These are phyloP conservation scores for Rhinocladiella mackenziei DNA, from an alignment of 2,329 filamentous ascomycete genomes.

Conservation along the genomic window DNA sequence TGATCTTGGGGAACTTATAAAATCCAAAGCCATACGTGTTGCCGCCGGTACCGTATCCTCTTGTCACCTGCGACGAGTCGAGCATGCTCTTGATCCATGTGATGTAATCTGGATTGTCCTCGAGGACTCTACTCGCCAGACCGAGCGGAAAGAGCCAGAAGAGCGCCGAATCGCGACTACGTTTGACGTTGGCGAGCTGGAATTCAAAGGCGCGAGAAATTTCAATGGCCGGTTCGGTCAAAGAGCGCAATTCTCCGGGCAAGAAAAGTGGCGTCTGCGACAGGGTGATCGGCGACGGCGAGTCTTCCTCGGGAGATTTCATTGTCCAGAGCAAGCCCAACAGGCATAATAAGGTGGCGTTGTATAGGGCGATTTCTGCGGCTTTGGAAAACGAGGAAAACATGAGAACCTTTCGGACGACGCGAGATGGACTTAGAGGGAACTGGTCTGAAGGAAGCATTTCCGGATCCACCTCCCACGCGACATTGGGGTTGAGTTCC, in stretches of 20 bases:
- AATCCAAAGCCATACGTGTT: conserved; percentile 19
- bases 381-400: conserved; percentile 34
- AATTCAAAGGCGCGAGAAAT: conserved; percentile 23
- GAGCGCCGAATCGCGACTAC: conserved; percentile 11
- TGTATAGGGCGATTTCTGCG: conserved; percentile 22
- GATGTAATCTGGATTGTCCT: conserved; percentile 14
- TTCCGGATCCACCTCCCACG: conserved; percentile 18
- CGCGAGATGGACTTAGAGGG: conserved; percentile 83
- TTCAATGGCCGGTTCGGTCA: conserved; percentile 17
- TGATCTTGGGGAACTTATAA: conserved; percentile 15
- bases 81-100: conserved; percentile 20
- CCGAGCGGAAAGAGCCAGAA: conserved; percentile 23
- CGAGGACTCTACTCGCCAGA: conserved; percentile 15
- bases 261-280: conserved; percentile 11
- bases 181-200: conserved; percentile 12
- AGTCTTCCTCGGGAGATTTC: conserved; percentile 3
- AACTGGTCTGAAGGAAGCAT: conserved; percentile 46
- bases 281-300: conserved; percentile 3
- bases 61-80: conserved; percentile 16
- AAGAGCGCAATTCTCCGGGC: conserved; percentile 14
- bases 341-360: conserved; percentile 19
- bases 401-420: conserved; percentile 62
- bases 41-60: conserved; percentile 14
- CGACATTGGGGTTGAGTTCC: conserved; percentile 14
- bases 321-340: conserved; percentile 20